These are phyloP conservation scores for Abortiporus biennis DNA, from an alignment of 1,284 basidiomycete species.

Conservation along the genomic window DNA sequence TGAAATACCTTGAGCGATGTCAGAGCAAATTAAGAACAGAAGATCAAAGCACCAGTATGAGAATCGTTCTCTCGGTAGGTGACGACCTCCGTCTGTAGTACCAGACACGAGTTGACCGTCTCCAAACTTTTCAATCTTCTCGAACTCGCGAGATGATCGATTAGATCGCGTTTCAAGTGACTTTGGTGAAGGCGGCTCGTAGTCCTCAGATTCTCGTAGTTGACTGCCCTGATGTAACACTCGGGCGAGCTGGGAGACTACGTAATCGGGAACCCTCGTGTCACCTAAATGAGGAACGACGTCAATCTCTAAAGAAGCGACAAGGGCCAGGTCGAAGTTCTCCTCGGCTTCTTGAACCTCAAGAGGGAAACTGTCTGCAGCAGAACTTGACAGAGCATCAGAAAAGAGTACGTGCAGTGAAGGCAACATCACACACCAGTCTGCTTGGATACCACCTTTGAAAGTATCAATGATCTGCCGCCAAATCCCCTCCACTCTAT, in stretches of 20 bases:
- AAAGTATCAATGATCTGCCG: conserved; percentile 81
- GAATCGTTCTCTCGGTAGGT: conserved; percentile 75
- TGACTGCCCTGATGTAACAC: conserved; percentile 73
- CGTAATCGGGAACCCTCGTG: conserved; percentile 61
- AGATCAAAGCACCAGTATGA: conserved; percentile 94
- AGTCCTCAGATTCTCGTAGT: conserved; percentile 45
- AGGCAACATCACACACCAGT: conserved; percentile 54
- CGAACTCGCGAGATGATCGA: conserved; percentile 25
- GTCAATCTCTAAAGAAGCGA: conserved; percentile 73
- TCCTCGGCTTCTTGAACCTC: conserved; percentile 78
- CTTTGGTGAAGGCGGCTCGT: conserved; percentile 18
- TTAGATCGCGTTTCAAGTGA: conserved; percentile 13
- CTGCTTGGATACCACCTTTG: conserved; percentile 76
- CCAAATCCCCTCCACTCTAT: conserved; percentile 78
- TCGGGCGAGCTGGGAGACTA: conserved; percentile 67
- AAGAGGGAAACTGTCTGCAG: conserved; percentile 47
- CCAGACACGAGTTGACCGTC: conserved; percentile 39
- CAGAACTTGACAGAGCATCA: conserved; percentile 33
- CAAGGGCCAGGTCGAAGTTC: conserved; percentile 80
- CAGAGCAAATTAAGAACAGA: conserved; percentile 74
- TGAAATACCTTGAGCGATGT: conserved; percentile 49
- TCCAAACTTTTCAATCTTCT: conserved; percentile 31
- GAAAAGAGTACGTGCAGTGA: conserved; percentile 1
- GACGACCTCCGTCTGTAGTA: conserved; percentile 50
- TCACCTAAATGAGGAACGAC: conserved; percentile 75